phyloP scores from a whole-genome alignment of 495 filamentous ascomycete genomes.

The Umbilicaria muhlenbergii region DNA sequence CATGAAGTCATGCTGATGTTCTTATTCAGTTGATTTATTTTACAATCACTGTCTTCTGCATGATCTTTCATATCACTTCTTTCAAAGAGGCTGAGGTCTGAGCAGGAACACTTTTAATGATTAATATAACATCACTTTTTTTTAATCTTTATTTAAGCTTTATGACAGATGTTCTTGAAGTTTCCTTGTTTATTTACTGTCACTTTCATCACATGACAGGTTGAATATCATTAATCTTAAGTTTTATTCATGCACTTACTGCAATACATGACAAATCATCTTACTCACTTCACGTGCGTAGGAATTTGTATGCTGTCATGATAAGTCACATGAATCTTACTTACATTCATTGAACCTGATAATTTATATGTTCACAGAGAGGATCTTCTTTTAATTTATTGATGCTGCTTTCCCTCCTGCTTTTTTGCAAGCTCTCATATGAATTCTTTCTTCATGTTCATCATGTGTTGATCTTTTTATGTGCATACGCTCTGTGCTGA shows the following conservation, averaged over 20 bases:
- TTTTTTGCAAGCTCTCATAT: slow-evolving; percentile 14
- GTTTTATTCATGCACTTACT: background rate
- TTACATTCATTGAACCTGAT: slow-evolving; percentile 4
- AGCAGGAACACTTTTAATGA: no score
- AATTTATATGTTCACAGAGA: slow-evolving; percentile 7
- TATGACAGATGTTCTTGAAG: slow-evolving; percentile 13
- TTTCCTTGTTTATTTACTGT: slow-evolving; percentile 8
- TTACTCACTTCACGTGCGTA: background rate
- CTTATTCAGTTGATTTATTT: no score
- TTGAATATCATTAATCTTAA: slow-evolving; percentile 11
- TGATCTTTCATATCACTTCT: no score
- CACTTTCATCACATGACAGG: slow-evolving; percentile 12
- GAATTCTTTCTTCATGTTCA: slow-evolving; percentile 19
- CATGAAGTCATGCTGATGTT: no score
- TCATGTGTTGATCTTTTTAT: slow-evolving; percentile 12
- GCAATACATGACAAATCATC: background rate
- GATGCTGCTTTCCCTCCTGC: slow-evolving; percentile 12
- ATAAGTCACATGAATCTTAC: background rate
- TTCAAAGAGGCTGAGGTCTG: no score
- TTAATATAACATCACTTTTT: no score
- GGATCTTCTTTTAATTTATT: slow-evolving; percentile 7
- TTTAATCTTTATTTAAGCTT: slow-evolving; percentile 9
- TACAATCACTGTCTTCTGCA: no score
- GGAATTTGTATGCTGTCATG: background rate
- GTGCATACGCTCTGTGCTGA: slow-evolving; percentile 15